phyloP scores from a whole-genome alignment of 768 basidiomycete genomes.

The Lentinula aciculospora region DNA sequence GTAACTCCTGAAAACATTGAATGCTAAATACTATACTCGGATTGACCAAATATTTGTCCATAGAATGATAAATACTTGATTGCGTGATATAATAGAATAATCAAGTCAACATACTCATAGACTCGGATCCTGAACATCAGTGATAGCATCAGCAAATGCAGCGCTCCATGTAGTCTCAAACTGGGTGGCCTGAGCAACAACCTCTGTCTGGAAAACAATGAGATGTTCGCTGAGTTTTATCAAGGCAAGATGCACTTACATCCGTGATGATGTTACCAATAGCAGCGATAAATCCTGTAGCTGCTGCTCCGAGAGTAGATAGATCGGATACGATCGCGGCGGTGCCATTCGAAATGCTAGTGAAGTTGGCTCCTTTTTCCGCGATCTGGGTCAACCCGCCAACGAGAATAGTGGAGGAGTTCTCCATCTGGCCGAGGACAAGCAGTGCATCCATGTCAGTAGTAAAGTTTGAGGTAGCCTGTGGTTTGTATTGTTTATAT shows the following conservation, averaged over 20 bases:
- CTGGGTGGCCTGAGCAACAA: slow-evolving; percentile 1
- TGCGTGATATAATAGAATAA: too few relatives aligned
- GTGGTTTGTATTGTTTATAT: neutral
- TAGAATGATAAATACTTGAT: too few relatives aligned
- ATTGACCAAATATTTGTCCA: too few relatives aligned
- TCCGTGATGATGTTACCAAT: neutral
- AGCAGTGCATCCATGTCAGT: neutral
- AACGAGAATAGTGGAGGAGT: neutral
- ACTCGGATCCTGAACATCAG: neutral
- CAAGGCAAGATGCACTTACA: neutral
- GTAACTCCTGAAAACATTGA: too few relatives aligned
- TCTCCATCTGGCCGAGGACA: slow-evolving; percentile 1
- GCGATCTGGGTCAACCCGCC: neutral
- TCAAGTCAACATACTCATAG: neutral
- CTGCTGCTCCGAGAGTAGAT: neutral
- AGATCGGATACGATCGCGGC: neutral
- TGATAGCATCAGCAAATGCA: neutral
- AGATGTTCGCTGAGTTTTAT: neutral
- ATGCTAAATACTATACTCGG: too few relatives aligned
- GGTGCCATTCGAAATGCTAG: neutral
- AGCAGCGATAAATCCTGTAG: neutral
- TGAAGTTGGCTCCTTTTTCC: neutral
- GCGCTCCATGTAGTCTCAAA: neutral
- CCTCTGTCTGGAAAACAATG: neutral
- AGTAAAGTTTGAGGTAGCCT: neutral